Base-by-base conservation (phyloP, 495 filamentous ascomycete genomes). In the Aspergillus taichungensis region DNA sequence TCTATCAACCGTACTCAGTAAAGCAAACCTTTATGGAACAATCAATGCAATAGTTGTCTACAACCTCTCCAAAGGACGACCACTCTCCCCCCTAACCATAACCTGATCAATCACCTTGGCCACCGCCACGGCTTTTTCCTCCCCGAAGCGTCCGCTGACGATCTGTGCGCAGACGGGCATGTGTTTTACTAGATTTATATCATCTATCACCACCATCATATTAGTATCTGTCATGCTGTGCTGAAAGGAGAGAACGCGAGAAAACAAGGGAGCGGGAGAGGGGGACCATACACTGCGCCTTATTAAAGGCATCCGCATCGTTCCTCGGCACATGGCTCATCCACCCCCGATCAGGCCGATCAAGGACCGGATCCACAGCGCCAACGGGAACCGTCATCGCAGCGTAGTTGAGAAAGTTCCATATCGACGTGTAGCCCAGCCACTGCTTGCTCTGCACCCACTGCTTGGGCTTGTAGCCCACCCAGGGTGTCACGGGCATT, bases 371-470 rank as follows among this genome's bases (percentile, higher is more conserved):
- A 30, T 75, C 73, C 1, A 71, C 76, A 24, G 59, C 67, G 0
- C 66, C 67, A 5, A 72, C 63, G 1, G 79, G 80, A 42, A 82
- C 71, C 0, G 78, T 64, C 10, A 79, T 43, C 12, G 68, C 73
- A 0, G 79, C 81, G 57, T 84, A 86, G 42, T 84, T 76, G 1
- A 86, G 56, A 11, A 85, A 46, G 51, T 88, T 87, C 79, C 79
- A 88, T 47, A 84, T 72, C 11, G 66, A 61, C 0, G 80, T 84
- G 46, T 85, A 87, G 1, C 72, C 71, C 64, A 80, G 77, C 51
- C 79, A 84, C 13, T 71, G 71, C 8, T 64, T 63, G 5, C 72
- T 78, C 13, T 73, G 68, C 6, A 79, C 61, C 67, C 66, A 69
- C 0, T 61, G 63, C 53, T 63, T 61, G 4, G 74, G 61, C 54